Conservation (phyloP, 768 basidiomycete genomes). For the Hygrophorus pudorinus region DNA sequence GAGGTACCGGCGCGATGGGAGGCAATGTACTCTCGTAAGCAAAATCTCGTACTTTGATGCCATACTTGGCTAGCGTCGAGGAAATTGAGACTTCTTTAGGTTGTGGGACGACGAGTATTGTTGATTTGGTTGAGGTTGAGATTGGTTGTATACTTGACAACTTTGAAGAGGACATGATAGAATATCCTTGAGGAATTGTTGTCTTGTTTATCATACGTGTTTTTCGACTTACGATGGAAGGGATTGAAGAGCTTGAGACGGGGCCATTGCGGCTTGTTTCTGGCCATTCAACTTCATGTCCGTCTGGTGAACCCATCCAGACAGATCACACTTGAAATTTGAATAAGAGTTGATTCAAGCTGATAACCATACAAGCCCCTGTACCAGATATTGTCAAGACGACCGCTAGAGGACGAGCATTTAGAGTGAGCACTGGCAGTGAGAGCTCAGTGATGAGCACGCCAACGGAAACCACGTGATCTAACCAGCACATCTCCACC, state of each 20-base stretch:
- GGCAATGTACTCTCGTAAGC: slow-evolving; percentile 60
- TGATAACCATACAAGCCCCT: not conserved
- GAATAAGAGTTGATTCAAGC: slow-evolving; percentile 2
- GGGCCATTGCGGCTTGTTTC: not conserved
- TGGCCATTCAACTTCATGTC: not conserved
- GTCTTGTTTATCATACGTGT: slow-evolving; percentile 16
- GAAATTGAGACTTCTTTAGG: slow-evolving; percentile 17
- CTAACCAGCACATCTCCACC: no score
- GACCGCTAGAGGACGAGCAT: no score
- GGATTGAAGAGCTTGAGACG: slow-evolving; percentile 3
- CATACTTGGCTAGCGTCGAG: slow-evolving; percentile 18
- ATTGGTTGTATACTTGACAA: slow-evolving; percentile 2
- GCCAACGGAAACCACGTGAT: not conserved
- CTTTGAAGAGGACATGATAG: slow-evolving; percentile 17
- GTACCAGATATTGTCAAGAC: not conserved
- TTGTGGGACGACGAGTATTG: slow-evolving; percentile 1
- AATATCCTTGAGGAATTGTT: slow-evolving; percentile 22
- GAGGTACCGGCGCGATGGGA: slow-evolving; percentile 43
- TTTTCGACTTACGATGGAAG: slow-evolving; percentile 25
- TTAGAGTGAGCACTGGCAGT: not conserved
- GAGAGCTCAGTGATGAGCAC: no score
- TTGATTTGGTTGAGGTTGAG: not conserved
- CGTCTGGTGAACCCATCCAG: not conserved
- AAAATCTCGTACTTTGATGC: slow-evolving; percentile 51
- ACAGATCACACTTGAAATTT: not conserved